Evolutionary conservation across 805 yeast genomes (phyloP).

Genomic region (Ogataea philodendri): DNA sequence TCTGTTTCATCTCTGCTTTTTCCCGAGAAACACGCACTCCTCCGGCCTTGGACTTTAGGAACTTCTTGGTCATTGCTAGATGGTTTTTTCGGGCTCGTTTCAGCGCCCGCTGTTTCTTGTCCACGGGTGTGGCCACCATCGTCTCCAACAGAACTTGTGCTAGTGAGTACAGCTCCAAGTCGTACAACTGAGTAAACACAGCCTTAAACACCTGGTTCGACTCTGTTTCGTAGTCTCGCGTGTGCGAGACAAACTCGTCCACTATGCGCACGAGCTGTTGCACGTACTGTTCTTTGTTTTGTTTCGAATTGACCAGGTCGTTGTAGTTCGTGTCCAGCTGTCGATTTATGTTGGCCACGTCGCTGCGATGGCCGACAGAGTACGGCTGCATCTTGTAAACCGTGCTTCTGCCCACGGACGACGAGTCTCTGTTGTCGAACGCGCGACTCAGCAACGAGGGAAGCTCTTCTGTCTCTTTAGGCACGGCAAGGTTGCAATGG

Average conservation of each 20-base stretch:
- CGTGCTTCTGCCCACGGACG: too few species aligned
- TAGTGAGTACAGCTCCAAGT: conserved; percentile 9
- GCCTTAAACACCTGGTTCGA: conserved; percentile 12
- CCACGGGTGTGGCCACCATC: conserved; percentile 8
- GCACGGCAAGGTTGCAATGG: conserved; percentile 10
- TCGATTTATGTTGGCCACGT: neutral
- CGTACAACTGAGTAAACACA: conserved; percentile 21
- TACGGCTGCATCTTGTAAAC: conserved; percentile 8
- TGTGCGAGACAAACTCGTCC: conserved; percentile 1
- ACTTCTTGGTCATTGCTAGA: conserved; percentile 7
- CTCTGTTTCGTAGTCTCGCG: conserved; percentile 9
- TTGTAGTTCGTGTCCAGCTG: conserved; percentile 4
- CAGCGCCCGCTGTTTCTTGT: neutral
- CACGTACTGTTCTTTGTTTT: conserved; percentile 10
- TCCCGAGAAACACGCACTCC: conserved; percentile 2
- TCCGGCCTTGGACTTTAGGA: conserved; percentile 2
- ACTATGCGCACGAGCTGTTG: too few species aligned
- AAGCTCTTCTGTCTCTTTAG: conserved; percentile 9
- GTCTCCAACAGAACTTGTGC: conserved; percentile 15
- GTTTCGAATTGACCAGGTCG: neutral
- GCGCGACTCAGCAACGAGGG: conserved; percentile 7
- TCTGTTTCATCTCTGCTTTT: neutral
- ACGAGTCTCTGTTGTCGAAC: too few species aligned
- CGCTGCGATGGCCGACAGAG: conserved; percentile 1
- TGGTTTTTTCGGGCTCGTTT: conserved; percentile 10